Base-by-base conservation (phyloP, 164 flowering plant species). In the Umbellularia californica region DNA sequence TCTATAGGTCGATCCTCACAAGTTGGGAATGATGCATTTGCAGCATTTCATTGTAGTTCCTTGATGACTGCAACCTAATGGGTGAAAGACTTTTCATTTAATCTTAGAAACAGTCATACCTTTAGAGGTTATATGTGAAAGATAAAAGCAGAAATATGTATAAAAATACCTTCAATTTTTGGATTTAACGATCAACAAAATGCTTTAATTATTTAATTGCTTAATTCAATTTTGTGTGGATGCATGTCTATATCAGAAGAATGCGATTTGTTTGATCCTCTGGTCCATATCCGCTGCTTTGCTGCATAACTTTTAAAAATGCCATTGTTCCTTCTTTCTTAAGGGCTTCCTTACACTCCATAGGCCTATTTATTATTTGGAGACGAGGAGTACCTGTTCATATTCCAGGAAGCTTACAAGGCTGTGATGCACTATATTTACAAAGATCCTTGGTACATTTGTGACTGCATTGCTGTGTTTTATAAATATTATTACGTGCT, bases 351-450 rank as follows among this genome's bases (percentile, higher is more conserved):
- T 66, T 72, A 58, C 74, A 71, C 30, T 70, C 74, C 83, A 60
- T 87, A 96, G 98, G 99, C 99, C 17, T 91, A 91, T 81, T 58
- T 94, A 60, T 84, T 96, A 58, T 91, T 96, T 83, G 99, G 99
- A 58, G 98, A 96, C 76, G 98, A 96, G 76, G 99, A 96, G 77
- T 94, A 94, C 82, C 85, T 96, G 3, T 94, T 82, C 80, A 89
- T 96, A 75, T 96, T 96, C 75, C 93, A 90, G 88, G 97, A 96
- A 89, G 98, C 99, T 74, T 96, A 96, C 70, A 83, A 75, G 74
- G 93, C 99, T 79, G 98, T 86, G 50, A 92, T 96, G 98, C 91
- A 84, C 35, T 85, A 94, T 81, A 94, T 94, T 68, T 84, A 58
- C 79, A 88, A 84, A 75, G 99, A 96, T 85, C 99, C 99, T 79